These are phyloP conservation scores for Ophiocytium majus DNA, from an alignment of 352 stramenopile genomes.

Conservation along the genomic window DNA sequence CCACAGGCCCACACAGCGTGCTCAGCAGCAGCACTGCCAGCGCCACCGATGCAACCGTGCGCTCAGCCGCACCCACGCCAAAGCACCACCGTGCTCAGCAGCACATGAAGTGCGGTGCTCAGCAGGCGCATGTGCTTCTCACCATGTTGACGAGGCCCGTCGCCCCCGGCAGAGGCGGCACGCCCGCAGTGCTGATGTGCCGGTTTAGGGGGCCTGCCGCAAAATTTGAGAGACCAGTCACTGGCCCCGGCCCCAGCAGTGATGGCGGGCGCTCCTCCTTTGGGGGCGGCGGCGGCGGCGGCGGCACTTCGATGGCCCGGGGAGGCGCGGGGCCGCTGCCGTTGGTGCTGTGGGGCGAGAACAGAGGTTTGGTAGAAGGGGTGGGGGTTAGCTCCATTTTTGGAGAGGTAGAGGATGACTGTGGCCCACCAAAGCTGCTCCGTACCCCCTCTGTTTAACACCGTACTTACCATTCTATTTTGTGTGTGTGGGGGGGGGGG, in stretches of 20 bases:
- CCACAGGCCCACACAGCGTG: no score
- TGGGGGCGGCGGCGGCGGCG: neutral
- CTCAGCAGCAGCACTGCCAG: no score
- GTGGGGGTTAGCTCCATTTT: constrained; percentile 14
- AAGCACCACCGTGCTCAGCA: no score
- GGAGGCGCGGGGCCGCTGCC: constrained; percentile 19
- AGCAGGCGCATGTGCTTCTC: no score
- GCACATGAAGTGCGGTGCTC: no score
- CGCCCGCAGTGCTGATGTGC: constrained; percentile 43
- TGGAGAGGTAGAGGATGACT: no score
- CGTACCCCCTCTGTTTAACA: no score
- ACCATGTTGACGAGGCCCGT: constrained; percentile 52
- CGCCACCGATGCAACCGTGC: no score
- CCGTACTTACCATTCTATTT: no score
- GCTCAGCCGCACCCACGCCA: no score
- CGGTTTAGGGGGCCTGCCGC: constrained; percentile 42
- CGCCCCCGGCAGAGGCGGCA: constrained; percentile 43
- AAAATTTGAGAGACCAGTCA: constrained; percentile 50
- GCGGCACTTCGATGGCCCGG: constrained; percentile 20
- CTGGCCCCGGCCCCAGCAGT: constrained; percentile 18
- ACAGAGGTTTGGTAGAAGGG: neutral
- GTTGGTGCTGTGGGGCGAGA: neutral
- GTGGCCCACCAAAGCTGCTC: no score
- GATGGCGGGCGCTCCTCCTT: constrained; percentile 18
- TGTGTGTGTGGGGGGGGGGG: no score